Percentiles rank a stretch among this genome's conserved stretches.
These are phyloP conservation scores for Colletotrichum ledebouriae DNA, from an alignment of 2,329 filamentous ascomycete genomes.

Conservation along the genomic window DNA sequence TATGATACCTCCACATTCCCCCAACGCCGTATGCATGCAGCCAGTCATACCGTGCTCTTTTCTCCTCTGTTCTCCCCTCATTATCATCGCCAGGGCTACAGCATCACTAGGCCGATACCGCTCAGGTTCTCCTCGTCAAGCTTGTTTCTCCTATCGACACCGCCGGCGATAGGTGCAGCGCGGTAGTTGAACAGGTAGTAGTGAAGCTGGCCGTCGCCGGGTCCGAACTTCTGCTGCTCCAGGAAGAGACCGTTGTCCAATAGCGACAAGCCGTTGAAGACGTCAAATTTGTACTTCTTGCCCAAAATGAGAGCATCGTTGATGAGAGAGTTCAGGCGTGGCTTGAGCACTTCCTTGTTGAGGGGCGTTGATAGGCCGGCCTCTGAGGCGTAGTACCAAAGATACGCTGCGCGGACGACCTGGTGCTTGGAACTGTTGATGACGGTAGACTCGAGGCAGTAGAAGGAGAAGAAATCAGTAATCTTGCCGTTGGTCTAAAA, in stretches of 20 bases:
- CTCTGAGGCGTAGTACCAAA: slow-evolving; percentile 97
- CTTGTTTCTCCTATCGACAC: slow-evolving; percentile 83
- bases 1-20: slow-evolving; percentile 34
- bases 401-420: slow-evolving; percentile 88
- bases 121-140: slow-evolving; percentile 84
- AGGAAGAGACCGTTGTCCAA: slow-evolving; percentile 96
- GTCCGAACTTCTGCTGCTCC: slow-evolving; percentile 92
- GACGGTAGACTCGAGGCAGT: slow-evolving; percentile 92
- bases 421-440: slow-evolving; percentile 85
- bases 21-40: slow-evolving; percentile 32
- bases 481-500: slow-evolving; percentile 76
- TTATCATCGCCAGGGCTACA: slow-evolving; percentile 49
- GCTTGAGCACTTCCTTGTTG: slow-evolving; percentile 74
- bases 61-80: neutral
- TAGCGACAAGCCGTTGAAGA: slow-evolving; percentile 94
- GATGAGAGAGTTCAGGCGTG: slow-evolving; percentile 83
- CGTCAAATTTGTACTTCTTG: slow-evolving; percentile 88
- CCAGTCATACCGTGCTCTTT: slow-evolving; percentile 3
- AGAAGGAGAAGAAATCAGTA: slow-evolving; percentile 98
- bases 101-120: slow-evolving; percentile 91
- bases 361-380: slow-evolving; percentile 73
- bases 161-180: slow-evolving; percentile 85
- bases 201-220: slow-evolving; percentile 93
- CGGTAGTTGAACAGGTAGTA: slow-evolving; percentile 99
- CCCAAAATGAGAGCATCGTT: slow-evolving; percentile 89